Percentiles rank a stretch among this genome's conserved stretches.
Conservation (phyloP, 257 asterid genomes). For the Phtheirospermum japonicum region DNA sequence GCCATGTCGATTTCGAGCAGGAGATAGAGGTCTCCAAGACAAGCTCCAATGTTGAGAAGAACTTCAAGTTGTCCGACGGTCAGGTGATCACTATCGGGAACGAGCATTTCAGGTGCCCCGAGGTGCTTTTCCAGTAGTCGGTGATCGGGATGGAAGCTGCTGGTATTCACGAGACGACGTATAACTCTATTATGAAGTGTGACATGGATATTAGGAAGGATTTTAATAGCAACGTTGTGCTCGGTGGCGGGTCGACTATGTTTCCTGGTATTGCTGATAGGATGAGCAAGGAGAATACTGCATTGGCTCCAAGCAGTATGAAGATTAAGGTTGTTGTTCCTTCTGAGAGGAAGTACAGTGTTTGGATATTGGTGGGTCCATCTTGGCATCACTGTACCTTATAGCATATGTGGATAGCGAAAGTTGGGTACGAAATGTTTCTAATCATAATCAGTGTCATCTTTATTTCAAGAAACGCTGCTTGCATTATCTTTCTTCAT, state of each 20-base stretch:
- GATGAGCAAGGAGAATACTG: no score
- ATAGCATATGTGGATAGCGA: slow-evolving; percentile 38
- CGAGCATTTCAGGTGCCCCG: slow-evolving; percentile 40
- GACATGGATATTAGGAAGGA: slow-evolving; percentile 40
- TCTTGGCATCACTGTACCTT: slow-evolving; percentile 38
- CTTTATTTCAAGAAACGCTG: slow-evolving; percentile 1
- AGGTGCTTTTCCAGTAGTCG: slow-evolving; percentile 38
- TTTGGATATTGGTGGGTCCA: slow-evolving; percentile 38
- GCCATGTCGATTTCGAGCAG: slow-evolving; percentile 36
- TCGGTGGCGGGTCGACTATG: slow-evolving; percentile 37
- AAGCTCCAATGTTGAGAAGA: slow-evolving; percentile 32
- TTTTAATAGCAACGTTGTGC: slow-evolving; percentile 37
- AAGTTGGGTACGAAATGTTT: slow-evolving; percentile 37
- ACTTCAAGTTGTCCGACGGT: no score
- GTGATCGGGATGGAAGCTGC: no score
- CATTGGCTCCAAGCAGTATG: no score
- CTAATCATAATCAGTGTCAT: background rate
- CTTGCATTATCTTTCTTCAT: slow-evolving; percentile 6
- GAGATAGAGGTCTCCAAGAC: slow-evolving; percentile 35
- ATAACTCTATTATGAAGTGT: no score
- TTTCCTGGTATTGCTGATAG: slow-evolving; percentile 29
- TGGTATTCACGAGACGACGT: no score
- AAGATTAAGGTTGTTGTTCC: no score
- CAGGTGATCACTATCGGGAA: slow-evolving; percentile 36
- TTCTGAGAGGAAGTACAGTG: slow-evolving; percentile 37